Percentiles rank a stretch among this genome's conserved stretches.
Conservation (phyloP, 352 stramenopile species). For the Salisapilia sapeloensis region DNA sequence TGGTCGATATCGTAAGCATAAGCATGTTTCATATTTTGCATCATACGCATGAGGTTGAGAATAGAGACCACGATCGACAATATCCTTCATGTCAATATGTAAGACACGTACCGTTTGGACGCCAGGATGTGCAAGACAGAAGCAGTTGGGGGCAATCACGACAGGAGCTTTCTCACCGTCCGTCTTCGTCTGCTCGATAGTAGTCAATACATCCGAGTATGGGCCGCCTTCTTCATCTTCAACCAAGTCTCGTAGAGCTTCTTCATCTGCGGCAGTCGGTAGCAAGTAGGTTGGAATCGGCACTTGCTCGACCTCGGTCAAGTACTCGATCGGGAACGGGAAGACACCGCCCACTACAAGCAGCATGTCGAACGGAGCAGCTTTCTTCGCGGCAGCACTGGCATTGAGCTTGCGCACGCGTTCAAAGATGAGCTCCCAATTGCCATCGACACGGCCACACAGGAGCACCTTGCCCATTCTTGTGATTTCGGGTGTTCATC, state of each 20-base stretch:
- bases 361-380: constrained; percentile 35
- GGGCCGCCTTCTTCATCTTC: constrained; percentile 10
- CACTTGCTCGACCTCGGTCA: constrained; percentile 12
- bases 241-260: constrained; percentile 19
- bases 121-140: constrained; percentile 21
- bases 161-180: constrained; percentile 4
- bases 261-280: constrained; percentile 11
- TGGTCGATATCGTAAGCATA: no score
- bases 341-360: constrained; percentile 39
- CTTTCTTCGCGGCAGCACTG: constrained; percentile 11
- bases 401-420: constrained; percentile 55
- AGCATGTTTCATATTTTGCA: no score
- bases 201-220: constrained; percentile 1
- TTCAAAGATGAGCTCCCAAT: constrained; percentile 51
- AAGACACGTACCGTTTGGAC: constrained; percentile 15
- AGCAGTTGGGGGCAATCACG: constrained; percentile 30
- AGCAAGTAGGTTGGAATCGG: constrained; percentile 52
- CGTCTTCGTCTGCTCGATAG: background rate
- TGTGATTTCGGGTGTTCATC: no score
- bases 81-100: no score
- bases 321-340: constrained; percentile 27
- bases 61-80: no score
- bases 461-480: constrained; percentile 65
- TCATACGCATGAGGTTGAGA: no score
- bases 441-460: constrained; percentile 33